Conservation (phyloP, 257 asterid species). For the Asclepias syriaca region DNA sequence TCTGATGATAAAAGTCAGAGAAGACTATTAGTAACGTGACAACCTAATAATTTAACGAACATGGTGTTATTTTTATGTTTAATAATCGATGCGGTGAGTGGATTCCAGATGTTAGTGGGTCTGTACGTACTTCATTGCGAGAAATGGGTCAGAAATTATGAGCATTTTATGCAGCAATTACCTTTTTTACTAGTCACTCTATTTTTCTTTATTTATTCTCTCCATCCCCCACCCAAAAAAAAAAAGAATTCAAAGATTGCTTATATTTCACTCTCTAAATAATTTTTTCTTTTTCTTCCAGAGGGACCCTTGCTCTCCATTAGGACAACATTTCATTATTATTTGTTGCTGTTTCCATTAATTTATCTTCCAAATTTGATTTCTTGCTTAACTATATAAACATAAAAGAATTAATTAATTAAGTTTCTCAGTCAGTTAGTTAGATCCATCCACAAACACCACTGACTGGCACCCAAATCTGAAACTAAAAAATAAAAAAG, state of each 20-base stretch:
- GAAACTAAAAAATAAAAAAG: too few species aligned
- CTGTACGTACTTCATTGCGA: not conserved
- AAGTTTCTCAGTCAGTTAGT: too few species aligned
- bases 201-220: too few species aligned
- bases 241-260: not conserved
- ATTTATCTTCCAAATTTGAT: not conserved
- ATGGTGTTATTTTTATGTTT: not conserved
- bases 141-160: not conserved
- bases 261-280: not conserved
- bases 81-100: conserved; percentile 16
- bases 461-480: too few species aligned
- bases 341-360: not conserved
- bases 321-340: not conserved
- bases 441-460: too few species aligned
- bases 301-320: not conserved
- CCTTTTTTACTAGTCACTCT: not conserved
- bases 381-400: not conserved
- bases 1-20: not conserved
- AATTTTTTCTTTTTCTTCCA: not conserved
- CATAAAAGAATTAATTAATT: too few species aligned
- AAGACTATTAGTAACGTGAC: conserved; percentile 5
- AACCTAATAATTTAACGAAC: conserved; percentile 12
- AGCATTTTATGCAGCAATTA: not conserved
- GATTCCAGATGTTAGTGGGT: conserved; percentile 9
- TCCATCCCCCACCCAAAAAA: too few species aligned